Conservation (phyloP, 495 filamentous ascomycete genomes). For the Thozetella sp. region DNA sequence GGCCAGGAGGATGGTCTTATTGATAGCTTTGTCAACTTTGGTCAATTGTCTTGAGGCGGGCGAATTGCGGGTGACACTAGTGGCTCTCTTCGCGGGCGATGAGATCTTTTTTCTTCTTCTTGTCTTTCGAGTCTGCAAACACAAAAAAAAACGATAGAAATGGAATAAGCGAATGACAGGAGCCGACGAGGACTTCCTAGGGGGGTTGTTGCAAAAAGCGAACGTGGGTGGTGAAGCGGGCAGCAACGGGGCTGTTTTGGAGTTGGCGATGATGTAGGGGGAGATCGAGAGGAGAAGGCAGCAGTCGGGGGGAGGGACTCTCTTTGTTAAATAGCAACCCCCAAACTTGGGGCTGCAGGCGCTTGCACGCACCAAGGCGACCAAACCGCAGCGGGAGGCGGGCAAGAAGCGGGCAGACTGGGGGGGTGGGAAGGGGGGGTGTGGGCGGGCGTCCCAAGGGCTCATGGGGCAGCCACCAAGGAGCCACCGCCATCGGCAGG, state of each 20-base stretch:
- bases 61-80: constrained; percentile 10
- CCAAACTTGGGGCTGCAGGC: constrained; percentile 5
- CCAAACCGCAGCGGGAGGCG: neutral
- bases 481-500: neutral
- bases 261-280: constrained; percentile 29
- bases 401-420: no score
- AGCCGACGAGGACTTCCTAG: constrained; percentile 66
- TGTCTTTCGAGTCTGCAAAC: constrained; percentile 31
- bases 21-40: neutral
- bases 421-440: no score
- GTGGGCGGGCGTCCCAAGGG: no score
- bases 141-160: constrained; percentile 45
- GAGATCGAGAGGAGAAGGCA: constrained; percentile 22
- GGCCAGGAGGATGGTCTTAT: constrained; percentile 9
- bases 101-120: constrained; percentile 3
- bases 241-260: constrained; percentile 37
- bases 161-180: constrained; percentile 62
- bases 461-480: no score
- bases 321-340: constrained; percentile 31
- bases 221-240: constrained; percentile 42
- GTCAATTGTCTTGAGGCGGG: constrained; percentile 2
- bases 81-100: neutral
- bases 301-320: constrained; percentile 29
- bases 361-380: constrained; percentile 6
- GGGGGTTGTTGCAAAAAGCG: constrained; percentile 45